phyloP scores from a whole-genome alignment of 164 flowering plant species.

The Stephania japonica region DNA sequence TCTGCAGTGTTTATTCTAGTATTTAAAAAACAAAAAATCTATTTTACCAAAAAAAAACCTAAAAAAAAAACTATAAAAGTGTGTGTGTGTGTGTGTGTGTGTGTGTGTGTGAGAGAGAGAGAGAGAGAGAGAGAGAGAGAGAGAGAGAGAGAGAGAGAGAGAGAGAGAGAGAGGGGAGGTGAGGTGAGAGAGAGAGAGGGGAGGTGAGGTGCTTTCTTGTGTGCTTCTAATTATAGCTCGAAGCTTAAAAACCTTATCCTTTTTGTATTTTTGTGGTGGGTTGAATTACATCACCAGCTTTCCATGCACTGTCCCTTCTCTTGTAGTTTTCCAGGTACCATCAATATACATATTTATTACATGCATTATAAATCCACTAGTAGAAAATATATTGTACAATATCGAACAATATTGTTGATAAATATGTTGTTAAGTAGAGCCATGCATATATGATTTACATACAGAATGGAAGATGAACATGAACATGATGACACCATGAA shows the following conservation, averaged over 20 bases:
- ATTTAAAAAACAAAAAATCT: background rate
- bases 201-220: background rate
- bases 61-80: background rate
- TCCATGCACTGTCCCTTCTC: background rate
- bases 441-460: too few species aligned
- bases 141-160: too few species aligned
- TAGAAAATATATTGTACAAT: too few species aligned
- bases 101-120: too few species aligned
- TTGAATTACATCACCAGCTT: conserved; percentile 2
- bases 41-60: background rate
- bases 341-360: too few species aligned
- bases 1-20: background rate
- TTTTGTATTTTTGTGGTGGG: conserved; percentile 4
- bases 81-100: too few species aligned
- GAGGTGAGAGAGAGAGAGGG: too few species aligned
- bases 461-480: background rate
- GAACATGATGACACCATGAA: background rate
- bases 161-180: too few species aligned
- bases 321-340: background rate
- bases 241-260: conserved; percentile 8
- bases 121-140: too few species aligned
- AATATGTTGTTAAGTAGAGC: too few species aligned
- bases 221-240: conserved; percentile 4
- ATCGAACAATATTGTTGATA: too few species aligned
- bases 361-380: too few species aligned